Percentiles rank a stretch among this genome's conserved stretches.
Conservation (phyloP, 2,329 filamentous ascomycete genomes). For the Peltaster fructicola region DNA sequence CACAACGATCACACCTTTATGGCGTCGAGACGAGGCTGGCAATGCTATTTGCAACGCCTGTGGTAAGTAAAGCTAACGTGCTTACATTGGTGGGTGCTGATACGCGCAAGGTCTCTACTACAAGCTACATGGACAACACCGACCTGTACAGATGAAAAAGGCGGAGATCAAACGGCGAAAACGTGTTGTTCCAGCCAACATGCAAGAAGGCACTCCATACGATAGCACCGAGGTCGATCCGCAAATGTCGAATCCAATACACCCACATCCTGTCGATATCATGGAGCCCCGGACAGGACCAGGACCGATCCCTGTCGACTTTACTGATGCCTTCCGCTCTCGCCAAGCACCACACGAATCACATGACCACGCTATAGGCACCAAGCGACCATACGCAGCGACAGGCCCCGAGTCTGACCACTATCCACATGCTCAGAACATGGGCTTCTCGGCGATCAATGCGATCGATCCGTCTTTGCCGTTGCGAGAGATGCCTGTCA, state of each 20-base stretch:
- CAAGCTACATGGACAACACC: conserved; percentile 84
- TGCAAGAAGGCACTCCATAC: conserved; percentile 11
- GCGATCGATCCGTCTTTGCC: conserved; percentile 20
- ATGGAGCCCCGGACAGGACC: conserved; percentile 1
- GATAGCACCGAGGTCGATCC: conserved; percentile 2
- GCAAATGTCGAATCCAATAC: not conserved
- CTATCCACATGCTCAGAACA: conserved; percentile 10
- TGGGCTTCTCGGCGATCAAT: conserved; percentile 4
- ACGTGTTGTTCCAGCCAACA: conserved; percentile 67
- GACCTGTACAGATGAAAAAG: conserved; percentile 98
- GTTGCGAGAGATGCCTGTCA: conserved; percentile 19
- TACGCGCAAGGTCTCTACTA: conserved; percentile 61
- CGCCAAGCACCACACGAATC: not conserved
- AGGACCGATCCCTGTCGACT: conserved; percentile 20
- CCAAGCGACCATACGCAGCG: conserved; percentile 1
- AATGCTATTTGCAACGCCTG: conserved; percentile 98
- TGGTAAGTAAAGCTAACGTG: conserved; percentile 39
- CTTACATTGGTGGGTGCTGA: conserved; percentile 2
- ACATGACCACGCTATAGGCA: conserved; percentile 1
- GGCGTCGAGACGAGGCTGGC: conserved; percentile 83
- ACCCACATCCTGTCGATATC: conserved; percentile 3
- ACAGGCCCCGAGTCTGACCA: conserved; percentile 5
- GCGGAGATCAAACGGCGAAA: conserved; percentile 91
- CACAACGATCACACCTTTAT: conserved; percentile 89
- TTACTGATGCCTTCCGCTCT: conserved; percentile 16